phyloP scores from a whole-genome alignment of 306 rosid genomes.

The Begonia peltatifolia region DNA sequence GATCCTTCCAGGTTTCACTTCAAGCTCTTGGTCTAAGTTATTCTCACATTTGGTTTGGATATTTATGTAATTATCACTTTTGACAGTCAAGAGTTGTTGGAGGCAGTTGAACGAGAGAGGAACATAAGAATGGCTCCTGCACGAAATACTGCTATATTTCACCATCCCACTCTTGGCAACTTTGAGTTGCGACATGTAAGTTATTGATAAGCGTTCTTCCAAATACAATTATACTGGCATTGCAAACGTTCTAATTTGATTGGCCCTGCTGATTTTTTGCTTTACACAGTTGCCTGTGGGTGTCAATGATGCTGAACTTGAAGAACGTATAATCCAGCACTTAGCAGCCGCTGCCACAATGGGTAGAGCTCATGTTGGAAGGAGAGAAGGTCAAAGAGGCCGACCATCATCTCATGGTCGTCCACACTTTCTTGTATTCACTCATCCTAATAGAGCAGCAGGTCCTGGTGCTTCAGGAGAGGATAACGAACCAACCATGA shows the following conservation, averaged over 20 bases:
- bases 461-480: conserved; percentile 27
- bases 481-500: conserved; percentile 28
- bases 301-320: conserved; percentile 40
- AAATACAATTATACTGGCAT: too few species aligned
- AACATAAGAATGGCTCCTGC: conserved; percentile 31
- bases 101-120: conserved; percentile 73
- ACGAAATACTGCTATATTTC: conserved; percentile 56
- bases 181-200: conserved; percentile 61
- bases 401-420: conserved; percentile 43
- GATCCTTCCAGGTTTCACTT: conserved; percentile 58
- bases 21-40: too few species aligned
- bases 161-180: conserved; percentile 47
- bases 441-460: conserved; percentile 34
- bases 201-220: background rate
- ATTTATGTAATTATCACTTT: conserved; percentile 10
- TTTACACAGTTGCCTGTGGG: conserved; percentile 40
- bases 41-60: background rate
- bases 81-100: conserved; percentile 82
- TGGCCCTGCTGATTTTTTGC: too few species aligned
- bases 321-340: conserved; percentile 73
- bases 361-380: conserved; percentile 53
- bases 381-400: conserved; percentile 45
- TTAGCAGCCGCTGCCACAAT: conserved; percentile 80
- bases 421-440: conserved; percentile 43
- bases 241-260: too few species aligned